Evolutionary conservation across 116 monocot genomes (phyloP).

Genomic region (Phalaenopsis hybrid): DNA sequence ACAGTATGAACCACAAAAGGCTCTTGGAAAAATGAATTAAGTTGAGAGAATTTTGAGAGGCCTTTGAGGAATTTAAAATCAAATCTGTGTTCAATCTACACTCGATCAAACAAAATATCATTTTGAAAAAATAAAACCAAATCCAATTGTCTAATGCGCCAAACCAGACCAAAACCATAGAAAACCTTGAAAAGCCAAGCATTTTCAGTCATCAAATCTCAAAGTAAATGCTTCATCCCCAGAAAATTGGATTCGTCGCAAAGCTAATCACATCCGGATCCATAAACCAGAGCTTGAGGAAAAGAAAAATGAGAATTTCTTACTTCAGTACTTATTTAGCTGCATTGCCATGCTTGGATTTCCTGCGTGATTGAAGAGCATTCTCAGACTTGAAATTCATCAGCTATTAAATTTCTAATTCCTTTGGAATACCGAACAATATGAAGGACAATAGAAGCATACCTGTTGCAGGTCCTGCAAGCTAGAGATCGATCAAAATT

Average conservation of each 20-base stretch:
- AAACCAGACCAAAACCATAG: too few relatives aligned
- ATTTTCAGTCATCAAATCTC: too few relatives aligned
- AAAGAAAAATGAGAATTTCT: not conserved
- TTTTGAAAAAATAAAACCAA: too few relatives aligned
- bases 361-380: constrained; percentile 45
- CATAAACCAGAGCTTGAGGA: not conserved
- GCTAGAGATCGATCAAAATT: constrained; percentile 29
- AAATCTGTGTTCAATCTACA: too few relatives aligned
- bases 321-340: not conserved
- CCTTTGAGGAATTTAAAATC: too few relatives aligned
- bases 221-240: not conserved
- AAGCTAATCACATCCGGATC: not conserved
- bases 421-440: not conserved
- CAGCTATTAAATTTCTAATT: not conserved
- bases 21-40: too few relatives aligned
- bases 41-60: too few relatives aligned
- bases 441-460: not conserved
- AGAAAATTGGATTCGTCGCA: not conserved
- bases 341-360: constrained; percentile 39
- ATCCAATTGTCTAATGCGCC: too few relatives aligned
- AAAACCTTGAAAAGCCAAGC: too few relatives aligned
- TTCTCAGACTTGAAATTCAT: constrained; percentile 30
- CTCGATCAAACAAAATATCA: too few relatives aligned
- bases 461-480: constrained; percentile 53
- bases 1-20: too few relatives aligned